Base-by-base conservation (phyloP, 768 basidiomycete genomes). In the Lactarius hatsudake region DNA sequence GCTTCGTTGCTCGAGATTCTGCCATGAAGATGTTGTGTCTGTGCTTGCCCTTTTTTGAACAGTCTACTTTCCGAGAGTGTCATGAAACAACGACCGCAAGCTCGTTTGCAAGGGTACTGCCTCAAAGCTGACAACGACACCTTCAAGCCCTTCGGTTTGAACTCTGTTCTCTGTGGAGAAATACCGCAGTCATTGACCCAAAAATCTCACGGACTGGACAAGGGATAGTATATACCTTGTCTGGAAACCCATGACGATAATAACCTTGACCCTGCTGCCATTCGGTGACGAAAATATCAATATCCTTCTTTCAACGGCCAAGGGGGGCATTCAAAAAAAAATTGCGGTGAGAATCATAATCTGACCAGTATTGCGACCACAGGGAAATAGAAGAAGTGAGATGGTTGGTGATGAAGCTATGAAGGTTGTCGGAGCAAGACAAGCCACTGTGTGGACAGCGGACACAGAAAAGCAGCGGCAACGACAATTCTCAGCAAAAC, bases 351-450 rank as follows among this genome's bases (percentile, higher is more conserved):
- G 40, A 36, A 45, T 5, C 36, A 56, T 61, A 8, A 17, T 28
- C 59, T 18, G n/a, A 23, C 32, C n/a, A 6, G 23, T 48, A 54
- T 38, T 55, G 13, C 8, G 53, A 20, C 9, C 10, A 17, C 45
- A 15, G 40, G 13, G n/a, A 32, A 65, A 55, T 13, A n/a, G 53
- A 43, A 20, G 64, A 58, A 30, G 64, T 53, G 28, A 45, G 56
- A 26, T 26, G 28, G 23, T 30, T 54, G 28, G 23, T 30, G 34
- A 23, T 17, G 32, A 36, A 65, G 43, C 12, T 23, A 36, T 34
- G 34, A 34, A 34, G 34, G 34, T 32, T 45, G 58, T 60, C 36
- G 20, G 20, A 42, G 38, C 23, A 59, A 7, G 8, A 36, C 58
- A 53, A 53, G 36, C 15, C 3, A 36, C n/a, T 5, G 20, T 20